These are phyloP conservation scores for Vaccinium myrtillus DNA, from an alignment of 148 eudicot species.

Conservation along the genomic window DNA sequence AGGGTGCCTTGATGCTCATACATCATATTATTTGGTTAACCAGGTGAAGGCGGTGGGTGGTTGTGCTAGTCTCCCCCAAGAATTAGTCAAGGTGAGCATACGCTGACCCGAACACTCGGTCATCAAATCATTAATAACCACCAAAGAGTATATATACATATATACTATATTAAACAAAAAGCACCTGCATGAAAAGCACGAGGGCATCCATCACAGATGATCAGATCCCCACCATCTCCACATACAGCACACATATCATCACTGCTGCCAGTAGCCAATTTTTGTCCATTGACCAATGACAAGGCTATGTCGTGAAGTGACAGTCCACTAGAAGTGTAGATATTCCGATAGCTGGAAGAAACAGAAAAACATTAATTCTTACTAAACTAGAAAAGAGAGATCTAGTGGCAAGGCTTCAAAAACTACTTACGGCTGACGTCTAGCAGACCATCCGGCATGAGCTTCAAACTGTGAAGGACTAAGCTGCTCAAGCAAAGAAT, in stretches of 20 bases:
- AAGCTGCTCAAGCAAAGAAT: constrained; percentile 48
- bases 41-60: too few relatives aligned
- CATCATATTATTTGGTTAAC: too few relatives aligned
- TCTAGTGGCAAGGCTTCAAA: not conserved
- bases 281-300: constrained; percentile 74
- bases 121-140: not conserved
- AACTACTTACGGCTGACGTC: constrained; percentile 92
- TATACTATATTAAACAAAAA: not conserved
- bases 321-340: constrained; percentile 67
- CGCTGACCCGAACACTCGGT: too few relatives aligned
- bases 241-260: constrained; percentile 95
- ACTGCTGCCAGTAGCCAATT: constrained; percentile 59
- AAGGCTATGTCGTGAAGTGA: constrained; percentile 91
- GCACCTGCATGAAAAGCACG: constrained; percentile 49
- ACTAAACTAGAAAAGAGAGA: not conserved
- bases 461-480: constrained; percentile 97
- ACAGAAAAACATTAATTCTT: not conserved
- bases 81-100: too few relatives aligned
- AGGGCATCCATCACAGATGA: constrained; percentile 79
- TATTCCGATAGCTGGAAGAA: constrained; percentile 74
- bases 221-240: constrained; percentile 83
- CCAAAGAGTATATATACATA: not conserved
- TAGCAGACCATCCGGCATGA: constrained; percentile 97
- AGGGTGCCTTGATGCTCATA: too few relatives aligned
- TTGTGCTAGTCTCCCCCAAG: too few relatives aligned